Percentiles rank a stretch among this genome's conserved stretches.
These are phyloP conservation scores for Aureobasidium sp. DNA, from an alignment of 2,329 filamentous ascomycete species.

Conservation along the genomic window DNA sequence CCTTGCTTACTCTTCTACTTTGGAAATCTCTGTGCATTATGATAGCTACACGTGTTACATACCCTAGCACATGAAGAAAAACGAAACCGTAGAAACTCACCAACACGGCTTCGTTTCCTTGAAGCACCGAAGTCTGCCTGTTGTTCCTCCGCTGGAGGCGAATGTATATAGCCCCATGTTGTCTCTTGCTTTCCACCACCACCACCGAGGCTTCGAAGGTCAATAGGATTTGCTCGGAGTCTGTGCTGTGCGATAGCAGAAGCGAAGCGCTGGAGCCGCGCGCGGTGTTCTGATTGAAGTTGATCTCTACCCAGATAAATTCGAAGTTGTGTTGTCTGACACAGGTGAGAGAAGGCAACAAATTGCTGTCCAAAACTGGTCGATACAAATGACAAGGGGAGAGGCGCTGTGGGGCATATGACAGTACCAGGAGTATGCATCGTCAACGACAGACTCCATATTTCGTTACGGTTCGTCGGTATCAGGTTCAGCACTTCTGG, in stretches of 20 bases:
- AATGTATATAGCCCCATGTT: neutral
- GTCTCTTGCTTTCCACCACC: slow-evolving; percentile 9
- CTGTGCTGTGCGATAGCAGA: neutral
- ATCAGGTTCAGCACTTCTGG: neutral
- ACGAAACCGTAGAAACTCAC: neutral
- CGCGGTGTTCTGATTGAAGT: neutral
- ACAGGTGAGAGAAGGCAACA: slow-evolving; percentile 4
- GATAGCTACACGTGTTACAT: neutral
- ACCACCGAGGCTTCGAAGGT: slow-evolving; percentile 7
- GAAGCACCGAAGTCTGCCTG: neutral
- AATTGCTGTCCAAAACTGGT: slow-evolving; percentile 2
- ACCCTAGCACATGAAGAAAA: neutral
- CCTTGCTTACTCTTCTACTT: neutral
- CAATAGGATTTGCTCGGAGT: slow-evolving; percentile 2
- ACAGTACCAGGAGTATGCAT: neutral
- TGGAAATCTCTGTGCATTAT: neutral
- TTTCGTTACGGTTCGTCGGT: neutral
- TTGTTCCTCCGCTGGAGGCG: neutral
- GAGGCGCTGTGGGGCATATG: slow-evolving; percentile 6
- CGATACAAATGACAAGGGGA: slow-evolving; percentile 2
- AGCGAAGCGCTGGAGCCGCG: neutral
- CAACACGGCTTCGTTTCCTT: neutral
- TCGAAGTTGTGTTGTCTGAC: slow-evolving; percentile 1
- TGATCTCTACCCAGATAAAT: slow-evolving; percentile 1
- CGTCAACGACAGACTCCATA: neutral